A percentile compares a stretch with the other conserved stretches of the same genome.
These are phyloP conservation scores for Calonectria pseudoreteaudii DNA, from an alignment of 2,329 filamentous ascomycete genomes.

Conservation along the genomic window DNA sequence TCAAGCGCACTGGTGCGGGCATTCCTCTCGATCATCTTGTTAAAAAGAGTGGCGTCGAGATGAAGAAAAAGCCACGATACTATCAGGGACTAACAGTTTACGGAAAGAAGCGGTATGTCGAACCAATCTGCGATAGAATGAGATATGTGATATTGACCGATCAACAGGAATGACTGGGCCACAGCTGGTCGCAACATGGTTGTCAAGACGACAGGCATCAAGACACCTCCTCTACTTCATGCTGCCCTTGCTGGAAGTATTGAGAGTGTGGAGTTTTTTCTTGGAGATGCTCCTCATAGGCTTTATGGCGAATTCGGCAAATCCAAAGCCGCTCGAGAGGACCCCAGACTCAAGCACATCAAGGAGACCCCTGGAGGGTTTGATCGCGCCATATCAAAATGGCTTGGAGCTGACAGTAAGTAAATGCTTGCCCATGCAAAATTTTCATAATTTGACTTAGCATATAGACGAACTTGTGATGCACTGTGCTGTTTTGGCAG, in stretches of 20 bases:
- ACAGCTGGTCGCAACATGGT: constrained; percentile 65
- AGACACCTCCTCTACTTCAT: constrained; percentile 69
- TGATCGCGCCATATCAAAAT: constrained; percentile 70
- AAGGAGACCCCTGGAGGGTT: constrained; percentile 71
- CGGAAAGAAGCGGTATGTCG: constrained; percentile 71
- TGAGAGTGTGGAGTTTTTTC: constrained; percentile 81
- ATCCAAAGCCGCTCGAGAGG: constrained; percentile 68
- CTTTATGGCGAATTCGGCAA: constrained; percentile 76
- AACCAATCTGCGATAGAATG: background rate
- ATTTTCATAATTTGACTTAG: constrained; percentile 35
- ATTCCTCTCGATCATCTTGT: constrained; percentile 77
- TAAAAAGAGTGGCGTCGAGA: constrained; percentile 72
- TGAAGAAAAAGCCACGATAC: constrained; percentile 73
- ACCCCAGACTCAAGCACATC: constrained; percentile 72
- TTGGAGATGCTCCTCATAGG: constrained; percentile 76
- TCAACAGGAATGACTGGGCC: constrained; percentile 74
- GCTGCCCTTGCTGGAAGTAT: constrained; percentile 69
- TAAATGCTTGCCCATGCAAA: constrained; percentile 28
- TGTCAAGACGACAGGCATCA: constrained; percentile 52
- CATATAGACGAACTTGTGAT: constrained; percentile 69
- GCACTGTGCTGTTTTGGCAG: constrained; percentile 71
- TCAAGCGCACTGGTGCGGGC: constrained; percentile 74
- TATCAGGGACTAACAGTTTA: constrained; percentile 84
- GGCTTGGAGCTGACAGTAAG: constrained; percentile 71
- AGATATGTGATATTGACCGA: constrained; percentile 25